Conservation (phyloP, 2,329 filamentous ascomycete genomes). For the Erysiphe pulchra region DNA sequence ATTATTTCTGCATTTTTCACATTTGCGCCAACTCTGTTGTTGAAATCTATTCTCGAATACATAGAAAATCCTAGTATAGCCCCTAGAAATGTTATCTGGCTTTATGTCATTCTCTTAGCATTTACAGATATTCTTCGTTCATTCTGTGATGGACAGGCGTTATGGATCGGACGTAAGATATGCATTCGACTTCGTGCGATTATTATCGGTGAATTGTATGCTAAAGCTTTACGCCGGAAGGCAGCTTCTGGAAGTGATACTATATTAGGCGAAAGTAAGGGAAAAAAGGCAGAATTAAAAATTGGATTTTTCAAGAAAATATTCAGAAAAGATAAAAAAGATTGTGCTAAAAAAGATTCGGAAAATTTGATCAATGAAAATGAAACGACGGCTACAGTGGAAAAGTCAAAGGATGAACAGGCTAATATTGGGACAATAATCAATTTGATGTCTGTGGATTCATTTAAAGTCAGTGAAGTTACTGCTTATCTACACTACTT, state of each 20-base stretch:
- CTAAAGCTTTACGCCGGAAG: constrained; percentile 78
- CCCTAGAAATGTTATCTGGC: constrained; percentile 74
- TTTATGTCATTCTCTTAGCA: constrained; percentile 79
- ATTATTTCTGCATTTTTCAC: constrained; percentile 58
- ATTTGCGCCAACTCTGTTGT: constrained; percentile 72
- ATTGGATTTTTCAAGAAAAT: constrained; percentile 21
- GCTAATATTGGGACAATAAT: constrained; percentile 96
- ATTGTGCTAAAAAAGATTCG: constrained; percentile 19
- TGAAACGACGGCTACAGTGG: constrained; percentile 1
- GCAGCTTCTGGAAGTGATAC: constrained; percentile 57
- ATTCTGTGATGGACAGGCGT: constrained; percentile 56
- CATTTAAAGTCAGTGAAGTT: constrained; percentile 91
- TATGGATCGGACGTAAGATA: constrained; percentile 86
- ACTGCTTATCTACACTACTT: constrained; percentile 89
- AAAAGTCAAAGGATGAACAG: constrained; percentile 33
- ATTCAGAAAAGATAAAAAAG: constrained; percentile 31
- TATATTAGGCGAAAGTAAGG: constrained; percentile 30
- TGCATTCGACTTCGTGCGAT: constrained; percentile 84
- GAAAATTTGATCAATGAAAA: constrained; percentile 12
- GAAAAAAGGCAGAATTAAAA: constrained; percentile 20
- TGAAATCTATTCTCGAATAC: constrained; percentile 80
- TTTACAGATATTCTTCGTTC: constrained; percentile 61
- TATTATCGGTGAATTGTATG: constrained; percentile 91
- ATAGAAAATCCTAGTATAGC: constrained; percentile 58
- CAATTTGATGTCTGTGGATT: constrained; percentile 98